Evolutionary conservation across 176 grass and related monocot genomes (phyloP).

Genomic region (Oryza punctata): DNA sequence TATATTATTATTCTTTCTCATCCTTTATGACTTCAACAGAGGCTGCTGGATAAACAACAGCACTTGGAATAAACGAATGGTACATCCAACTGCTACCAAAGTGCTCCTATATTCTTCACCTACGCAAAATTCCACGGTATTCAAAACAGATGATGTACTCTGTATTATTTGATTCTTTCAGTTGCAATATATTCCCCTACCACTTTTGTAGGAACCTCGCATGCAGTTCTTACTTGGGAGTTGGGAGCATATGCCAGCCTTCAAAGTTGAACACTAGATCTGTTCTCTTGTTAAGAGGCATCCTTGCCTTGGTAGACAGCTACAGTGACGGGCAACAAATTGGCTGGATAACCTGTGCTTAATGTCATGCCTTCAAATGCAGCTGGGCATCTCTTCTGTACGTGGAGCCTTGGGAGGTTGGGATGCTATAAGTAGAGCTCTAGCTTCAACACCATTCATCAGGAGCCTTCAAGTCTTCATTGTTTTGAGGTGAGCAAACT

Average conservation of each 20-base stretch:
- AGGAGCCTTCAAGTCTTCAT: slow-evolving; percentile 18
- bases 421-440: slow-evolving; percentile 41
- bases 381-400: slow-evolving; percentile 19
- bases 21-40: slow-evolving; percentile 20
- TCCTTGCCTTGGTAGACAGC: slow-evolving; percentile 18
- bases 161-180: slow-evolving; percentile 43
- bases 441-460: slow-evolving; percentile 38
- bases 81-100: neutral
- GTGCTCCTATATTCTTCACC: slow-evolving; percentile 31
- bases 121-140: neutral
- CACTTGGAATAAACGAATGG: neutral
- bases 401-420: slow-evolving; percentile 12
- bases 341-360: slow-evolving; percentile 14
- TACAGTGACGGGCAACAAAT: slow-evolving; percentile 9
- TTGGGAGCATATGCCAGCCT: slow-evolving; percentile 13
- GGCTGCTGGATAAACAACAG: slow-evolving; percentile 33
- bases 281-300: slow-evolving; percentile 14
- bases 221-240: slow-evolving; percentile 6
- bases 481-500: slow-evolving; percentile 23
- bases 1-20: slow-evolving; percentile 26
- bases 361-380: slow-evolving; percentile 23
- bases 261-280: neutral
- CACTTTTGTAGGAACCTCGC: slow-evolving; percentile 27
- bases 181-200: slow-evolving; percentile 25
- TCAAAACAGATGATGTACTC: slow-evolving; percentile 22